Evolutionary conservation across 140 eudicot species (phyloP), one percentile per base, ranked within the genome.

Genomic region (Oenanthe javanica): DNA sequence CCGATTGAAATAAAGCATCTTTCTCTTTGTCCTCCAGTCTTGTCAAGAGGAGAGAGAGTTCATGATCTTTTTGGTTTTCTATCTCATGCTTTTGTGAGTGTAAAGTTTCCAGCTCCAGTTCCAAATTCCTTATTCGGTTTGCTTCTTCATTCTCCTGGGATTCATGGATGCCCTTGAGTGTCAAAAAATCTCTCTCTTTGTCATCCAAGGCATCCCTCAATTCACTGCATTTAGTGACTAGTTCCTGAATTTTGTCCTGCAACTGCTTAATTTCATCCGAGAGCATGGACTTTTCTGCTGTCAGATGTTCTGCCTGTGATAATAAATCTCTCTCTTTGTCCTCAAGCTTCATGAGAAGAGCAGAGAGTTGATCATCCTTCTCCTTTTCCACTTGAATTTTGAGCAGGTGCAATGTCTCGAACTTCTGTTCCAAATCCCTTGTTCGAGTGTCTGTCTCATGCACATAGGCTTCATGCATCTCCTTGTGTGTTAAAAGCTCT

Each of bases 51-150:
- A 86, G 85, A 54, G 87, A 83, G 38, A 91, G 79, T 47, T 89
- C 91, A 45, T 86, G 84, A 25, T 90, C 92, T 82, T 90, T 91
- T 89, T 88, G 95, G 64, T 82, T 89, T 85, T 87, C 95, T 36
- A 85, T 79, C 74, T 87, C 95, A 75, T 81, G 83, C 81, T 88
- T 93, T 80, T 79, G 88, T 12, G 86, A 70, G 75, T 79, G 85
- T 46, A 89, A 79, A 13, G 89, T 85, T 50, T 83, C 89, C 36
- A 91, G 76, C 66, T 88, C 88, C 15, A 87, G 79, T 78, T 86
- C 84, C 84, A 86, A 52, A 77, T 75, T 79, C 83, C 76, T 82
- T 38, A 82, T 36, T 48, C 72, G 81, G 51, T 77, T 79, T 18
- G 82, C 59, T 69, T 85, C 79, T 77, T 84, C 88, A 49, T 47